Percentiles rank a stretch among this genome's conserved stretches.
Evolutionary conservation across 176 grass and related monocot genomes (phyloP).

Genomic region (Alloteropsis semialata): DNA sequence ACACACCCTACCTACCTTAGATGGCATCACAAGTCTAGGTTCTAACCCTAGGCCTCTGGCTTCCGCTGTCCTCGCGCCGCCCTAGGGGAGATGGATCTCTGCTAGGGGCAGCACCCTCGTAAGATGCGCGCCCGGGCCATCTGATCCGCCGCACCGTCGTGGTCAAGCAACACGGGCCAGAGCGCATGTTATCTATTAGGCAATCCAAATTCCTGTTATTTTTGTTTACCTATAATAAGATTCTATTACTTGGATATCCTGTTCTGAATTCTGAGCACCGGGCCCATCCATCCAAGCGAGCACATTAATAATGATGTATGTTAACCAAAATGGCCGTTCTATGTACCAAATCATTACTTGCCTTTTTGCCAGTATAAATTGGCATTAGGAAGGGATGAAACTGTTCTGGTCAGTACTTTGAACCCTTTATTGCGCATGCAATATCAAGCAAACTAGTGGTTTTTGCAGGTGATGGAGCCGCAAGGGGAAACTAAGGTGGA

Average conservation of each 20-base stretch:
- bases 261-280: not conserved
- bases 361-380: not conserved
- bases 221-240: not conserved
- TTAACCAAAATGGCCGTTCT: not conserved
- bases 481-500: not conserved
- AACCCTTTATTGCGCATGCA: not conserved
- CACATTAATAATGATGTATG: not conserved
- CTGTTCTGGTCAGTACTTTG: not conserved
- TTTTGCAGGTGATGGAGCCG: slow-evolving; percentile 10
- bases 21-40: too few species aligned
- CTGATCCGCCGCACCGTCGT: too few species aligned
- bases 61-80: too few species aligned
- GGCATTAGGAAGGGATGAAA: not conserved
- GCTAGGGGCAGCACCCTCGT: too few species aligned
- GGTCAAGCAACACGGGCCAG: too few species aligned
- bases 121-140: too few species aligned
- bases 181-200: not conserved
- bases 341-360: not conserved
- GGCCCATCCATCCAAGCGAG: not conserved
- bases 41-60: too few species aligned
- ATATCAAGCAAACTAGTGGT: not conserved
- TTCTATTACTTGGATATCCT: not conserved
- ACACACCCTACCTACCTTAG: too few species aligned
- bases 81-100: too few species aligned
- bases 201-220: not conserved